These are phyloP conservation scores for Penicillium brasilianum DNA, from an alignment of 2,329 filamentous ascomycete species.

Conservation along the genomic window DNA sequence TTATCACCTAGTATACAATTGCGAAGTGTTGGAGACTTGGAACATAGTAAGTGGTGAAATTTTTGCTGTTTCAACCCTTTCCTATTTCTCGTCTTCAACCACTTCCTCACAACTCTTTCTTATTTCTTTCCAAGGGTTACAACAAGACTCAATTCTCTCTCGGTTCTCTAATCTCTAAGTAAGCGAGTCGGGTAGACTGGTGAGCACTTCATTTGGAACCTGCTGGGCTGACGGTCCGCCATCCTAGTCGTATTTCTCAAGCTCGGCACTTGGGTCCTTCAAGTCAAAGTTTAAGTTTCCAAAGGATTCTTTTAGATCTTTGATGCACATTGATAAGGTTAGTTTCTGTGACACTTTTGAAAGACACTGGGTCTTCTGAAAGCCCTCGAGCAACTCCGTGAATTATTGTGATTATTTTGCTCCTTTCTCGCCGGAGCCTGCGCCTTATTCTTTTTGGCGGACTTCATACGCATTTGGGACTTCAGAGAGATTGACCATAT, in stretches of 20 bases:
- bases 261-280: neutral
- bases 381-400: too few species aligned
- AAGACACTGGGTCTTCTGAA: neutral
- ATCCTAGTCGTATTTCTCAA: neutral
- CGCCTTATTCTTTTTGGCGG: neutral
- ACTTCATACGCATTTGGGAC: neutral
- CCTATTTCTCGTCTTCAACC: neutral
- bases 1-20: slow-evolving; percentile 16
- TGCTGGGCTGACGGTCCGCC: neutral
- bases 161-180: neutral
- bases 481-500: neutral
- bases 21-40: slow-evolving; percentile 6
- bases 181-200: neutral
- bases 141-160: neutral
- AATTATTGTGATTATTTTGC: neutral
- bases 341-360: neutral
- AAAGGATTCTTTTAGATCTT: neutral
- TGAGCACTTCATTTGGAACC: neutral
- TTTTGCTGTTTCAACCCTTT: neutral
- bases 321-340: neutral
- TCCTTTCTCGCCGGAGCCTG: neutral
- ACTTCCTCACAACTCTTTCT: neutral
- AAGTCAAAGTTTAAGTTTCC: neutral
- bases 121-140: neutral
- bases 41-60: slow-evolving; percentile 13